Evolutionary conservation across 352 stramenopile species (phyloP).

Genomic region (Phytophthora tentaculata): DNA sequence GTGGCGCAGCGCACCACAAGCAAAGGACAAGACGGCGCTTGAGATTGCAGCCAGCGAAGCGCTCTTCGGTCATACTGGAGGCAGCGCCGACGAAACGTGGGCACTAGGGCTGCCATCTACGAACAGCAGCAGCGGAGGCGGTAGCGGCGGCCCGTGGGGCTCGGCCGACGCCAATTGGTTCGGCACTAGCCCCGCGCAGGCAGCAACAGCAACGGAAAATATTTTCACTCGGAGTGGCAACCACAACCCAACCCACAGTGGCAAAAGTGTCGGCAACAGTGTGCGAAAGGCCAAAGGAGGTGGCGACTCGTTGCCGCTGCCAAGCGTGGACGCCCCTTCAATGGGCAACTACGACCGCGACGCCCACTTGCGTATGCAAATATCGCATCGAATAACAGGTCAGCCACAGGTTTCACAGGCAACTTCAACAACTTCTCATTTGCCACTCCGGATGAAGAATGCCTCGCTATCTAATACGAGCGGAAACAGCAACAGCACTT

Average conservation of each 20-base stretch:
- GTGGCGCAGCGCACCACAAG: conserved; percentile 15
- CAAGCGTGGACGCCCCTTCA: conserved; percentile 12
- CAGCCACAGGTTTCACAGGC: conserved; percentile 23
- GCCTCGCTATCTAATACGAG: not conserved
- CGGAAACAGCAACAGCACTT: conserved; percentile 3
- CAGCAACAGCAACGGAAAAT: conserved; percentile 11
- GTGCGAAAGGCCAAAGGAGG: conserved; percentile 21
- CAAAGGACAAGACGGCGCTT: conserved; percentile 46
- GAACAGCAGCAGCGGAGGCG: conserved; percentile 24
- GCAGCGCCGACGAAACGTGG: conserved; percentile 44
- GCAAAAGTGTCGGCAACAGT: conserved; percentile 22
- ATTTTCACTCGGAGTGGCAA: conserved; percentile 21
- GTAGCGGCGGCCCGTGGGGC: conserved; percentile 11
- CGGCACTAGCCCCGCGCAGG: not conserved
- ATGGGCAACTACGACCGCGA: conserved; percentile 74
- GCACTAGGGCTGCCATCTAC: conserved; percentile 22
- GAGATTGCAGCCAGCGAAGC: conserved; percentile 47
- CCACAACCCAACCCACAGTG: conserved; percentile 19
- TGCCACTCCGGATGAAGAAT: conserved; percentile 32
- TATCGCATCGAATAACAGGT: conserved; percentile 28
- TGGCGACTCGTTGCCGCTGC: conserved; percentile 8
- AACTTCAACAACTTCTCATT: conserved; percentile 26
- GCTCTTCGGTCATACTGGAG: conserved; percentile 44
- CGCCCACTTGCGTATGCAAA: conserved; percentile 58
- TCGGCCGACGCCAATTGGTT: conserved; percentile 27